These are phyloP conservation scores for Fusarium sp. DNA, from an alignment of 2,329 filamentous ascomycete genomes.

Conservation along the genomic window DNA sequence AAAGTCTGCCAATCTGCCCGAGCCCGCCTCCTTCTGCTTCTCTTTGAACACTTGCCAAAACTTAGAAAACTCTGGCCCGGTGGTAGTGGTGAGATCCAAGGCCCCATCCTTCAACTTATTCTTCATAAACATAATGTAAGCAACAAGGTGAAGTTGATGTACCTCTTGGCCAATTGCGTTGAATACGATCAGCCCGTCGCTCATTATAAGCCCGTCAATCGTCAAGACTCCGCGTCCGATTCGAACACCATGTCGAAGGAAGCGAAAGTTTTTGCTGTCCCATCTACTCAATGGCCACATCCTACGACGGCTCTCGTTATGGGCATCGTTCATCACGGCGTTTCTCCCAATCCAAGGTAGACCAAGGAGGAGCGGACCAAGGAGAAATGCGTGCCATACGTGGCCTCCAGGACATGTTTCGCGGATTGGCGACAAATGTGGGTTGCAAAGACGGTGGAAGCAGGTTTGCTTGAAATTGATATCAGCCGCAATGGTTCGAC, in stretches of 20 bases:
- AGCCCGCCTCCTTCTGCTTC: too few species aligned
- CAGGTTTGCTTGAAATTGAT: slow-evolving; percentile 10
- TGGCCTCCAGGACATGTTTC: not conserved
- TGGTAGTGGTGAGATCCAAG: too few species aligned
- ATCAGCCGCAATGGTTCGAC: not conserved
- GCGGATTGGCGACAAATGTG: not conserved
- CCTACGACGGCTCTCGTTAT: not conserved
- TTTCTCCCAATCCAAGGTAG: slow-evolving; percentile 9
- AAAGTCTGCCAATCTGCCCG: too few species aligned
- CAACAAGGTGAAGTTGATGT: not conserved
- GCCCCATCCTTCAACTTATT: too few species aligned
- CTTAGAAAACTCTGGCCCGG: too few species aligned
- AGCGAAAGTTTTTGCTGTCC: not conserved
- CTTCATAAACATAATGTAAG: not conserved
- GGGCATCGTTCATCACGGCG: not conserved
- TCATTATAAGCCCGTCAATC: not conserved
- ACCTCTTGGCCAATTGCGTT: not conserved
- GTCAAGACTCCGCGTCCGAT: not conserved
- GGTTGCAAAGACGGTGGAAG: not conserved
- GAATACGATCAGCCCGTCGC: not conserved
- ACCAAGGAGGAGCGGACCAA: slow-evolving; percentile 2
- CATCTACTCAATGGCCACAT: not conserved
- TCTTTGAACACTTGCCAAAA: too few species aligned
- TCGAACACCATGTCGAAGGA: not conserved
- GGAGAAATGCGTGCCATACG: not conserved